Evolutionary conservation across 495 filamentous ascomycete species (phyloP), one percentile per base, ranked within the genome.

Genomic region (Hypoxylon intermedium): DNA sequence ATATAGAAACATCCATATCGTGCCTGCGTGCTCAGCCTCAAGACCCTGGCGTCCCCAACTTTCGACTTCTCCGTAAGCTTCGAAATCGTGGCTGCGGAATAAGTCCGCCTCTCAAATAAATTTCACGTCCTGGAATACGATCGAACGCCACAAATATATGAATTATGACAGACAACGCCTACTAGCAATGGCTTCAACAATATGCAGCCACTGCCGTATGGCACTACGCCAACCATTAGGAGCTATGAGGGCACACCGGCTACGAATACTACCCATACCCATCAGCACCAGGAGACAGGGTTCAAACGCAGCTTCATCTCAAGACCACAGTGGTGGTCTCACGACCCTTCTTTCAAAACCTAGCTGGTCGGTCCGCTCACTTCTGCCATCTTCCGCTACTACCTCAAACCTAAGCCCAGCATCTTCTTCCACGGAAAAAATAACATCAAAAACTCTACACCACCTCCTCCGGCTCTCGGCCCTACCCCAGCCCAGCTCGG

Each of bases 381-480:
- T 97, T 9, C 84, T 96, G 3, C 84, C 88, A 1, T 66, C 80
- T 0, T 38, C 68, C 26, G 9, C 67, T n/a, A n/a, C n/a, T n/a
- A n/a, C n/a, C n/a, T n/a, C n/a, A n/a, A n/a, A n/a, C n/a, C n/a
- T n/a, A n/a, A n/a, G n/a, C n/a, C n/a, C n/a, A n/a, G n/a, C n/a
- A n/a, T n/a, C n/a, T 13, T 68, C 82, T 15, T 46, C 74, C 20
- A 18, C 72, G 52, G 69, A 53, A 65, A 73, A 46, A 12, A 79
- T 85, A 62, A 78, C 78, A 1, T 58, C 74, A 1, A 3, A 65
- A 12, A 77, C 75, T 67, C 82, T 98, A 1, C 84, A 84, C 58
- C 94, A 97, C 74, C 87, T 99, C 9, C 87, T 96, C 34, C 89
- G 91, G 12, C 86, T 98, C 54, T 96, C 92, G 5, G 92, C 94